phyloP scores from a whole-genome alignment of 2,329 filamentous ascomycete genomes.

The Aspergillus sp. region DNA sequence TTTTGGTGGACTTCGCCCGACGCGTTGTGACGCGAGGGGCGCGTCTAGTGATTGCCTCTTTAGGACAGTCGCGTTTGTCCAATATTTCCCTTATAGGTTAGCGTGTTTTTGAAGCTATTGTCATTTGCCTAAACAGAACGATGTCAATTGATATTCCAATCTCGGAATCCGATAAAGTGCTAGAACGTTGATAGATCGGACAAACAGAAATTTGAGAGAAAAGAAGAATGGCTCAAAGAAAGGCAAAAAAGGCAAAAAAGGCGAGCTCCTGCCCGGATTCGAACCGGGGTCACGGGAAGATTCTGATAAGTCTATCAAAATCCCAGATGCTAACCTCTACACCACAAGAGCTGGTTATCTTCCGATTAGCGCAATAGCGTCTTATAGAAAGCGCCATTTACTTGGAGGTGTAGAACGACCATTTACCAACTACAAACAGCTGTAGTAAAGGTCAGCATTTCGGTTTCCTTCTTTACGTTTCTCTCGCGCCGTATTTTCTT shows the following conservation, averaged over 20 bases:
- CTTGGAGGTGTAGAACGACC: too few relatives aligned
- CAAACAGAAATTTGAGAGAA: not conserved
- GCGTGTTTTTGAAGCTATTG: not conserved
- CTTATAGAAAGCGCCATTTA: too few relatives aligned
- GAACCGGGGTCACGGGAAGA: not conserved
- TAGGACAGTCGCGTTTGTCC: constrained; percentile 11
- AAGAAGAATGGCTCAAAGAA: not conserved
- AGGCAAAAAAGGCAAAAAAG: not conserved
- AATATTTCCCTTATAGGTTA: not conserved
- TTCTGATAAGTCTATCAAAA: not conserved
- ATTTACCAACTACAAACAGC: too few relatives aligned
- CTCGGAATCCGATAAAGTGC: not conserved
- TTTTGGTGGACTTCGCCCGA: constrained; percentile 9
- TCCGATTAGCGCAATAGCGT: too few relatives aligned
- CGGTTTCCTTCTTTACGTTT: too few relatives aligned
- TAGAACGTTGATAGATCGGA: not conserved
- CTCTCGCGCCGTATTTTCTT: too few relatives aligned
- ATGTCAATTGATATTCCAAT: not conserved
- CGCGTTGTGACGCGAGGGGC: constrained; percentile 21
- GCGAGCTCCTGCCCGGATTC: not conserved
- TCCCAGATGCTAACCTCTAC: constrained; percentile 1
- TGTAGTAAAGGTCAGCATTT: too few relatives aligned
- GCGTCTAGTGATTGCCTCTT: constrained; percentile 28
- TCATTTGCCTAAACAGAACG: too few relatives aligned
- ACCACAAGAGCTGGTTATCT: not conserved